Evolutionary conservation across 2,329 filamentous ascomycete genomes (phyloP), one percentile per base, ranked within the genome.

Genomic region (Metarhizium rileyi): DNA sequence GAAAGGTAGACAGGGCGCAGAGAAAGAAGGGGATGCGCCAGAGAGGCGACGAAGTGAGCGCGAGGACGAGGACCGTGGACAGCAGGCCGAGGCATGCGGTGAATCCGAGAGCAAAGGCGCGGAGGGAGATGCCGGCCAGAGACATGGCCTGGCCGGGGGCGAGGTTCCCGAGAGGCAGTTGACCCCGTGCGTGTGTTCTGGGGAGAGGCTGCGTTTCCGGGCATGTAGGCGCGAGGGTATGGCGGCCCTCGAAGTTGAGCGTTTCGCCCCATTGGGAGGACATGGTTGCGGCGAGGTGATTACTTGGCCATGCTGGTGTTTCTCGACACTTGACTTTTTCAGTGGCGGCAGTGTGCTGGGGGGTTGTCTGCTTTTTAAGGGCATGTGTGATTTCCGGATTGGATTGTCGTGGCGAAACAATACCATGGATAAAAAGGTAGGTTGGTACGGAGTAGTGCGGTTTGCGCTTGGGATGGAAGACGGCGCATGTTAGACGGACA

Each of bases 1-100:
- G 93, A 70, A 97, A 97, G 27, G 85, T 59, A 25, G 84, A 78
- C 44, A 97, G 82, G 14, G 81, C 72, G 47, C 71, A 70, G 44
- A 85, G 61, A 70, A 91, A 91, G 64, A 84, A 81, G 27, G 80
- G 77, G 7, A 78, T 64, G 50, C 81, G 78, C 81, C 81, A 84
- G 50, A 78, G 66, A 22, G 77, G 73, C 30, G 69, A 72, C 14
- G 65, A 53, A 5, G 69, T 70, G 50, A 64, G 57, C 40, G 64
- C 16, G 12, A 73, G 57, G 48, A 69, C 58, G 43, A 58, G 48
- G 10, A 58, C 35, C 47, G 68, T 62, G 28, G 57, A 46, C 33
- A 64, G 48, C 44, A 67, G 51, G 44, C 66, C 56, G 41, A 66
- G 65, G 14, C 72, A 62, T n/a, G 76, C 60, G 18, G 66, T 55